Evolutionary conservation across 192 early-diverging fungal species (phyloP).

Genomic region (Podila epigama): DNA sequence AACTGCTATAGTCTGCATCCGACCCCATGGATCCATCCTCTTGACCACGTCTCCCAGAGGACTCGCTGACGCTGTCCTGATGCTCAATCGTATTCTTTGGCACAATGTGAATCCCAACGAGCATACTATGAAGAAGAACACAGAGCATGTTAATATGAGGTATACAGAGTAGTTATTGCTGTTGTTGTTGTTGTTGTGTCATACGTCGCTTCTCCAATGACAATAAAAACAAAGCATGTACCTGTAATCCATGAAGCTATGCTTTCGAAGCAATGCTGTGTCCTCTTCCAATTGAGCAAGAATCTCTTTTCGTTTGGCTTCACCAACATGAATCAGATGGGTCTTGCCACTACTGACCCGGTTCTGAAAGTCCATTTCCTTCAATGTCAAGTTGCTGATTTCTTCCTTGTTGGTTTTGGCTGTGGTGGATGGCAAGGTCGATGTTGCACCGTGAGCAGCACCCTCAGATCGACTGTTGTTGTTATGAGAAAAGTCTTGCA

Average conservation of each 20-base stretch:
- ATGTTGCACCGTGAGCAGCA: too few species aligned
- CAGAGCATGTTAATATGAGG: not conserved
- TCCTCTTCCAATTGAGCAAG: slow-evolving; percentile 37
- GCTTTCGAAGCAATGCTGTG: slow-evolving; percentile 30
- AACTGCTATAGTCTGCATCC: slow-evolving; percentile 8
- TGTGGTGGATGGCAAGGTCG: too few species aligned
- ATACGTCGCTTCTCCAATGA: too few species aligned
- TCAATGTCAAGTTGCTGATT: slow-evolving; percentile 36
- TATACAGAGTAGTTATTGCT: too few species aligned
- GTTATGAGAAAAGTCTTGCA: too few species aligned
- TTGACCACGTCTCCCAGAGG: not conserved
- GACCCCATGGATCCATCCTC: slow-evolving; percentile 24
- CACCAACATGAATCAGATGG: slow-evolving; percentile 26
- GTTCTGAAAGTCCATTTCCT: slow-evolving; percentile 46
- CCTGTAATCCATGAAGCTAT: slow-evolving; percentile 50
- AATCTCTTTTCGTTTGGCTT: slow-evolving; percentile 8
- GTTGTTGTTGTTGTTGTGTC: too few species aligned
- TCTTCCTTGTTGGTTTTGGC: not conserved
- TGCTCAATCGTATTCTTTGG: slow-evolving; percentile 6
- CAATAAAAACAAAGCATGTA: not conserved
- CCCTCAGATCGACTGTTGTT: too few species aligned
- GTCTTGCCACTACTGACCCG: slow-evolving; percentile 29
- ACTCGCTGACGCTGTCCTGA: not conserved
- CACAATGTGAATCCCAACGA: slow-evolving; percentile 31
- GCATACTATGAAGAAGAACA: slow-evolving; percentile 12